Evolutionary conservation across 1,284 basidiomycete species (phyloP), one percentile per base, ranked within the genome.

Genomic region (Bondarzewia mesenterica): DNA sequence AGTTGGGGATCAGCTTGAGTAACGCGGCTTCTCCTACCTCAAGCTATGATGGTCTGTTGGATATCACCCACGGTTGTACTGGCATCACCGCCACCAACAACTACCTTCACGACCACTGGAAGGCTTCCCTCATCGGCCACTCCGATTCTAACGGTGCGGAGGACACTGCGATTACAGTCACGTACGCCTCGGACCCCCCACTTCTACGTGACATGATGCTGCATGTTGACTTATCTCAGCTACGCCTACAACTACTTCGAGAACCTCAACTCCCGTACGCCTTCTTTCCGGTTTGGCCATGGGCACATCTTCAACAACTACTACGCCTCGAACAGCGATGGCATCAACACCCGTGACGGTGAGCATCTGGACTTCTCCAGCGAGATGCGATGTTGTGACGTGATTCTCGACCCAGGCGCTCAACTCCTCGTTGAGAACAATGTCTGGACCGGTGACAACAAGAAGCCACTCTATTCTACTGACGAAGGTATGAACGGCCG

Each of bases 231-330:
- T 3, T 32, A 4, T 4, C 29, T 12, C 29, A 32, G 29, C 29
- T 32, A 32, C 29, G 38, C 38, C 16, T 10, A 15, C 21, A 40
- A 40, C 21, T 40, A 22, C 16, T 40, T 16, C 16, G 8, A 16
- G 38, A 40, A 40, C 38, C 20, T 40, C 15, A 40, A 40, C 20
- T 40, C 38, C 3, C n/a, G 38, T 10, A 40, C 38, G 38, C 38
- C 38, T 10, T 40, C 38, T 18, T 40, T 40, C 16, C n/a, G 38
- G 10, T 40, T 40, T 18, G 38, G 38, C 8, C 38, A 40, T 18
- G 38, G 38, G 1, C 38, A 40, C 38, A 40, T 40, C 16, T 40
- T 40, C 38, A 40, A 40, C 38, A 40, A 40, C 38, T 40, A 40
- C 21, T 40, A 18, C 38, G 12, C 14, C 4, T 10, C 38, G 3